Evolutionary conservation across 257 asterid species (phyloP), one percentile per base, ranked within the genome.

Genomic region (Nicotiana benthamiana): DNA sequence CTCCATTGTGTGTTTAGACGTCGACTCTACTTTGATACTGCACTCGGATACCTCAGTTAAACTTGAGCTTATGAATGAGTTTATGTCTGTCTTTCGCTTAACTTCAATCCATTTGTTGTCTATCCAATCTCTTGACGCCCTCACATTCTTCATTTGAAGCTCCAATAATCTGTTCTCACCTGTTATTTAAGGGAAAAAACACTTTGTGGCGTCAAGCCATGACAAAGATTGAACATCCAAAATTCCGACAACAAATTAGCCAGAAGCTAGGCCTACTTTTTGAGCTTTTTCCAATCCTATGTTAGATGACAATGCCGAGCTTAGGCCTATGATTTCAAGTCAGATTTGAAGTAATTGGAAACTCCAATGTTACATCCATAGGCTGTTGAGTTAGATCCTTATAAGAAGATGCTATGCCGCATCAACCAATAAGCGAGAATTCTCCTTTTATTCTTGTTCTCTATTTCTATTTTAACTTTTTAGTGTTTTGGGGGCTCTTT

Each of bases 121-220:
- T 3, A 88, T 15, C 95, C 97, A 92, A 40, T 93, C 97, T 80
- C 85, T 89, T 3, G 97, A 93, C 24, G 43, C 70, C 75, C 95
- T 85, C 3, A 86, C 9, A 11, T 87, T 75, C 59, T 83, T 87
- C 85, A 81, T 88, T 76, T 75, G 86, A 34, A 89, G 15, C 1
- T 75, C 72, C 89, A 80, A 34, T 16, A 80, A 79, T 83, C 53
- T 83, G 84, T 84, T 85, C 81, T 91, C 92, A 8, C 92, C 93
- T 90, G 74, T 56, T 46, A 54, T 53, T 16, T 11, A 26, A 17
- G 52, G 46, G 6, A 26, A 6, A 79, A 51, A 52, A 28, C 1
- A 10, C 34, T 40, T 36, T 79, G 59, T 56, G 68, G 28, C 16
- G 27, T 72, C 77, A 74, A 13, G 15, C 10, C 9, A 82, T 75